Conservation (phyloP, 2,329 filamentous ascomycete genomes). For the Diaporthe ampelina region DNA sequence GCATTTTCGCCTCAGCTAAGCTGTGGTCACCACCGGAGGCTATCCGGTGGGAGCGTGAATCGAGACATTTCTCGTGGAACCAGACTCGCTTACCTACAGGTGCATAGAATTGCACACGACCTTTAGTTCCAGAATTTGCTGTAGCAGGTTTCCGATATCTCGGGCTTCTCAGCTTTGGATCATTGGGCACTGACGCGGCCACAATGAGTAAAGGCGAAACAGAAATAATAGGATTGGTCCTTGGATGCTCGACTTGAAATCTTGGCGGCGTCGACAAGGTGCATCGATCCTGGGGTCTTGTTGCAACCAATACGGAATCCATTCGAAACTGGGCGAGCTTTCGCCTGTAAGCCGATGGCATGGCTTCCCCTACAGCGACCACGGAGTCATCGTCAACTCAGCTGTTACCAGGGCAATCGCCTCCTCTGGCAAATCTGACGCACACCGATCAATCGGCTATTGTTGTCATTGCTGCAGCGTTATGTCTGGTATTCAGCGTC, state of each 20-base stretch:
- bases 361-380: conserved; percentile 38
- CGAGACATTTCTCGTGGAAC: neutral
- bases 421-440: conserved; percentile 53
- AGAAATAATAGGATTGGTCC: conserved; percentile 18
- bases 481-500: conserved; percentile 55
- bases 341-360: conserved; percentile 4
- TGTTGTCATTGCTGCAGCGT: conserved; percentile 54
- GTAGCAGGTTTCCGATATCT: neutral
- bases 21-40: neutral
- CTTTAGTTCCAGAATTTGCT: neutral
- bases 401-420: conserved; percentile 40
- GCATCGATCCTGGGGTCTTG: neutral
- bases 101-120: neutral
- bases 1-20: neutral
- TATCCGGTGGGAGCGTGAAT: neutral
- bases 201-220: neutral
- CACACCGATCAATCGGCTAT: conserved; percentile 56
- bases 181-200: neutral
- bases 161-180: neutral
- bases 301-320: neutral
- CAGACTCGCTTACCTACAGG: neutral
- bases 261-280: neutral
- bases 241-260: neutral
- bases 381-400: neutral
- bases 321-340: neutral